phyloP scores from a whole-genome alignment of 2,329 filamentous ascomycete species.

The Cyphellophora europaea region DNA sequence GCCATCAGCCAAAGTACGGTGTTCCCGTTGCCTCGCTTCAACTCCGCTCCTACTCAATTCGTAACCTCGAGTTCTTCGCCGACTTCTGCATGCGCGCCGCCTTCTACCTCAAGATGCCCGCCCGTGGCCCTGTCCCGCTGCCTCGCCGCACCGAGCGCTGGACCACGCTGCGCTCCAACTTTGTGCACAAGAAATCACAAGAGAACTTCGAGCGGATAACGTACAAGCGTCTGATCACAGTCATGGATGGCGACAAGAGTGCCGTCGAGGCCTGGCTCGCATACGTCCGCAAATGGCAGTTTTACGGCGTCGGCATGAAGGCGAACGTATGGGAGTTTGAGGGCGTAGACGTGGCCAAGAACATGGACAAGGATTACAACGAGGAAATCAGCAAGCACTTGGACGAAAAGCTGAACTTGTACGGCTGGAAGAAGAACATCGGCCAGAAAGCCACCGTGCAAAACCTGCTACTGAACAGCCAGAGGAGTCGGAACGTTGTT shows the following conservation, averaged over 20 bases:
- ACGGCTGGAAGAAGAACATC: slow-evolving; percentile 24
- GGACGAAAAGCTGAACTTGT: slow-evolving; percentile 29
- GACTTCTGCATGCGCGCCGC: slow-evolving; percentile 92
- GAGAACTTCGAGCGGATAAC: slow-evolving; percentile 97
- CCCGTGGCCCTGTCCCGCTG: slow-evolving; percentile 74
- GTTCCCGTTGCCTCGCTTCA: slow-evolving; percentile 86
- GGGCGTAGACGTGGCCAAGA: slow-evolving; percentile 35
- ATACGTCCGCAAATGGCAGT: slow-evolving; percentile 83
- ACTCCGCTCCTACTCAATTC: slow-evolving; percentile 79
- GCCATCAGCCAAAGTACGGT: slow-evolving; percentile 59
- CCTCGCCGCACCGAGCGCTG: slow-evolving; percentile 83
- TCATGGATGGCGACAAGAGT: slow-evolving; percentile 83
- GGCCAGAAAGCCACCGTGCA: neutral
- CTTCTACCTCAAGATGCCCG: slow-evolving; percentile 83
- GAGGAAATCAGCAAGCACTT: slow-evolving; percentile 30
- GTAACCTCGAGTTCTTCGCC: slow-evolving; percentile 86
- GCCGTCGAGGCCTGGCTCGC: slow-evolving; percentile 86
- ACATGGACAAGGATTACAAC: slow-evolving; percentile 28
- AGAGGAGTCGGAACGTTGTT: neutral
- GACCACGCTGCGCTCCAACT: slow-evolving; percentile 82
- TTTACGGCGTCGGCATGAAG: slow-evolving; percentile 98
- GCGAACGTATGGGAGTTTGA: slow-evolving; percentile 91
- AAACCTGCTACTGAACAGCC: neutral
- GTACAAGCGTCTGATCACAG: slow-evolving; percentile 75
- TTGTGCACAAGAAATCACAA: slow-evolving; percentile 94